Evolutionary conservation across 106 monocot genomes (phyloP), one percentile per base, ranked within the genome.

Genomic region (Apostasia shenzhenica): DNA sequence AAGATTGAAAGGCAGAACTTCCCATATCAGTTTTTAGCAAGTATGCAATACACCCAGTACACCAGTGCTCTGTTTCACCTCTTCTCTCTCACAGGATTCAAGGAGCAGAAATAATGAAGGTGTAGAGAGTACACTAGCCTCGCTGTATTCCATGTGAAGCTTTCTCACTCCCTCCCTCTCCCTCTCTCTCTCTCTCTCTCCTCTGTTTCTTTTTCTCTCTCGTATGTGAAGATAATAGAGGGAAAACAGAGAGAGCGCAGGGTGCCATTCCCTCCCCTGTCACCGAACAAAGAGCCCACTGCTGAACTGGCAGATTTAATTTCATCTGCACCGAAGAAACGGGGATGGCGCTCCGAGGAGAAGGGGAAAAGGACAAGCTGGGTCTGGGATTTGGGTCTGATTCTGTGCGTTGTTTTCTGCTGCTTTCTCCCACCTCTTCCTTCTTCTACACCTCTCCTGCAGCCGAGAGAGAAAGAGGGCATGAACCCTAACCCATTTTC

Each of bases 221-320:
- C 44, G 8, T 11, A 62, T 62, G 45, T 62, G 6, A 3, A 61
- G 26, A 26, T 37, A 26, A 3, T 57, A 14, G 8, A 61, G 56
- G 14, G 56, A 57, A 14, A 45, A 26, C 26, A 26, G 26, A 26
- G 26, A 26, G 26, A 26, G 26, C 8, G 4, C 62, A 44, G 13
- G 45, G 2, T 89, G 82, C 92, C 89, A 82, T 92, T 99, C 97
- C 93, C 92, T 80, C 97, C 92, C 92, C 92, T 99, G 76, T 77
- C 58, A 74, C 63, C 66, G 11, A 64, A 70, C 51, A 75, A 57
- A 75, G 75, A 39, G 54, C 53, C 77, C 66, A 63, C 57, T 59
- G 68, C 79, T 72, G 55, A 76, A 79, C 79, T 83, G 83, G 83
- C 83, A 83, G 63, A 73, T 72, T 72, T 74, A 78, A 82, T 82